phyloP scores from a whole-genome alignment of 495 filamentous ascomycete species.

The Penicillium pancosmium region DNA sequence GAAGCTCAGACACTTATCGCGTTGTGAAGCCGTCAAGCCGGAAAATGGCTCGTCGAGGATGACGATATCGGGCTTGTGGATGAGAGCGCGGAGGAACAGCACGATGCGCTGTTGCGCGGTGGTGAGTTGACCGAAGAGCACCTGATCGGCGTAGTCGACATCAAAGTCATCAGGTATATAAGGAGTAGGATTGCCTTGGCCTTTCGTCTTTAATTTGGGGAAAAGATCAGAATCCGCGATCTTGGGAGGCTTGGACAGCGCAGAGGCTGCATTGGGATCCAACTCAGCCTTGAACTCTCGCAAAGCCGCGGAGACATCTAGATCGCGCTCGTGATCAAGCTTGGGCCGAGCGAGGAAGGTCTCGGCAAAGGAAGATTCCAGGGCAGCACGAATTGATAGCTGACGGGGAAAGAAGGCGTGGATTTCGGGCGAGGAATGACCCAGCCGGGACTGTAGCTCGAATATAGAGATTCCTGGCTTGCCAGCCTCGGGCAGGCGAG shows the following conservation, averaged over 20 bases:
- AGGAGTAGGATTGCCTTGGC: neutral
- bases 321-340: constrained; percentile 55
- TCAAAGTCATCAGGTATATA: constrained; percentile 28
- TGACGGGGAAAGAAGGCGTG: constrained; percentile 87
- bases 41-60: constrained; percentile 94
- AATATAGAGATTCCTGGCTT: constrained; percentile 81
- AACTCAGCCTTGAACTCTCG: constrained; percentile 76
- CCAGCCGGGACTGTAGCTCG: constrained; percentile 86
- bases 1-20: constrained; percentile 82
- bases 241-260: constrained; percentile 1
- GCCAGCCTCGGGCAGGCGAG: constrained; percentile 73
- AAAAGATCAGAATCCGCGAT: constrained; percentile 15
- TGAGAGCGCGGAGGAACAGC: constrained; percentile 81
- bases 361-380: constrained; percentile 88
- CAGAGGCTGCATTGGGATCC: constrained; percentile 47
- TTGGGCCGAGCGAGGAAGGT: constrained; percentile 74
- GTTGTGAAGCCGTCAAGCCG: constrained; percentile 79
- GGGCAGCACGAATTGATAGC: constrained; percentile 69
- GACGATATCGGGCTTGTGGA: constrained; percentile 82
- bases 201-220: constrained; percentile 15
- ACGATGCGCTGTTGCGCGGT: constrained; percentile 81
- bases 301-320: constrained; percentile 65
- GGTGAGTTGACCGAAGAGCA: constrained; percentile 71
- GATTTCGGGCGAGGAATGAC: constrained; percentile 91
- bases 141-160: constrained; percentile 68